Evolutionary conservation across 176 grass and related monocot species (phyloP), one percentile per base, ranked within the genome.

Genomic region (Saccharum officinarum): DNA sequence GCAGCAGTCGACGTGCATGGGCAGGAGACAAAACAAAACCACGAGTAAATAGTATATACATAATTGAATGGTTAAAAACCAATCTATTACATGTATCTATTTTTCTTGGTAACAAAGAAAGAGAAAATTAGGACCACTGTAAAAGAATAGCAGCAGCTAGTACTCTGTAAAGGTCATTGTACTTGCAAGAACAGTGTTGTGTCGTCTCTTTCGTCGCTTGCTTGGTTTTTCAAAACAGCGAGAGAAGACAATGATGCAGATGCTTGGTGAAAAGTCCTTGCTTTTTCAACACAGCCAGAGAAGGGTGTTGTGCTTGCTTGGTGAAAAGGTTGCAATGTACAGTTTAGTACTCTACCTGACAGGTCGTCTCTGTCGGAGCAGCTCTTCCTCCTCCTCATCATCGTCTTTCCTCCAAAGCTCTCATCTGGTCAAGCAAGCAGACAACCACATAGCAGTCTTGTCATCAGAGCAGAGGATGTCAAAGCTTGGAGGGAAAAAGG

Each of bases 351-450:
- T 75, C 17, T 77, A 93, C 93, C 93, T 87, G 95, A 92, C 77
- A 86, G 23, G 83, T 95, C 83, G 10, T 95, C 91, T 75, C 88
- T 92, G 83, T 98, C 91, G 8, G 96, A 98, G 73, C 91, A 98
- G 78, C 96, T 95, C 87, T 87, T 95, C 64, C 91, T 84, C 91
- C 91, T 45, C 46, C 46, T 49, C 85, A 52, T 38, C 85, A 61
- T 38, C 64, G 79, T 44, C 15, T 20, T 8, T 23, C 45, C 86
- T 20, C 62, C 81, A 40, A 83, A 83, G 6, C 69, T 87, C 26
- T 85, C 83, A 15, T 55, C 92, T 92, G 75, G 74, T 76, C 49
- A 67, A 75, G 74, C 33, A 23, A 61, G 22, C 37, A 37, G 36
- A 2, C 36, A 38, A 38, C 0, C 46, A 16, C 46, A 49, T 49